Evolutionary conservation across 768 basidiomycete genomes (phyloP).

Genomic region (Naganishia antarctica): DNA sequence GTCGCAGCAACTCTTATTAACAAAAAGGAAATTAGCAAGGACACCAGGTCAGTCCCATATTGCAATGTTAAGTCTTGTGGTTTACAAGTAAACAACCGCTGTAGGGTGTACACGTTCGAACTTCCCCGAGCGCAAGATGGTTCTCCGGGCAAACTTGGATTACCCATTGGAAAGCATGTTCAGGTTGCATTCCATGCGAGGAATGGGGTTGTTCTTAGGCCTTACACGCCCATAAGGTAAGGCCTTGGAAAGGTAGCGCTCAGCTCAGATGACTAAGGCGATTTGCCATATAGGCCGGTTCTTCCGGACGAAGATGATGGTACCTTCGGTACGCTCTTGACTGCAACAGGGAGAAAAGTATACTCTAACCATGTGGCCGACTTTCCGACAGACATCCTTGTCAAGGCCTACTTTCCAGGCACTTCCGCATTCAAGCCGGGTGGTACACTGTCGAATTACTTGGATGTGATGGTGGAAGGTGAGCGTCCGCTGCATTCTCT

Average conservation of each 20-base stretch:
- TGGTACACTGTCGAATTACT: constrained; percentile 26
- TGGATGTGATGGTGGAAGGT: constrained; percentile 24
- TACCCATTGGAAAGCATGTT: constrained; percentile 28
- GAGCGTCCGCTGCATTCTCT: no score
- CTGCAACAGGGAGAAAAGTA: no score
- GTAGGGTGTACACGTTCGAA: constrained; percentile 26
- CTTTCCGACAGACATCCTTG: constrained; percentile 20
- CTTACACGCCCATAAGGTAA: constrained; percentile 26
- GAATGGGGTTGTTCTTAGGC: constrained; percentile 24
- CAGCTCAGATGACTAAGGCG: not conserved
- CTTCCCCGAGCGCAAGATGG: constrained; percentile 22
- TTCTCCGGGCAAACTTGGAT: constrained; percentile 10
- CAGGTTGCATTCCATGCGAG: constrained; percentile 20
- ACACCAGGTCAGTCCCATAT: constrained; percentile 17
- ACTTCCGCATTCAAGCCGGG: constrained; percentile 22
- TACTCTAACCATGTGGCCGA: no score
- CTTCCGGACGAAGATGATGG: constrained; percentile 26
- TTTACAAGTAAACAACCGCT: not conserved
- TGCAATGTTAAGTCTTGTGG: not conserved
- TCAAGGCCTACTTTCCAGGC: constrained; percentile 28
- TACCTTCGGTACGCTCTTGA: constrained; percentile 21
- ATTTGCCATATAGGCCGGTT: constrained; percentile 15
- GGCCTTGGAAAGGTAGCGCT: not conserved
- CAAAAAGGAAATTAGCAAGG: constrained; percentile 26
- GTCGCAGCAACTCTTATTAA: constrained; percentile 21